Evolutionary conservation across 1,139 yeast genomes (phyloP), one percentile per base, ranked within the genome.

Genomic region (Tardiomyces depauwii): DNA sequence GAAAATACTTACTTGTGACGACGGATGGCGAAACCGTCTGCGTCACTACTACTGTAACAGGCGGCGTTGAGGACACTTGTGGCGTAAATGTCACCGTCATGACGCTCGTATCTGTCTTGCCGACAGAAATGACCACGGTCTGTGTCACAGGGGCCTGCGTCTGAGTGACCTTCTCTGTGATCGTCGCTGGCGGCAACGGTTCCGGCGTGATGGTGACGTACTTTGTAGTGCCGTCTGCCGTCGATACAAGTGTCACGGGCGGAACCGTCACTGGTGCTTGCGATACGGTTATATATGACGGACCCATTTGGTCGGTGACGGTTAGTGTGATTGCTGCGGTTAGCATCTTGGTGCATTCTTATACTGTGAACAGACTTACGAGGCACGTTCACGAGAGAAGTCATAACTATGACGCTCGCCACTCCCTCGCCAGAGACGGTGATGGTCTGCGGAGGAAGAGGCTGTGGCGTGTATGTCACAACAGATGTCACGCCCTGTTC

Each of bases 401-500:
- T 30, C 16, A 30, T 14, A 6, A 39, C 36, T 12, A 33, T 16
- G 18, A 25, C 36, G 36, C 25, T 42, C 14, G 40, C 36, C 13
- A 42, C 16, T 6, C 23, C 39, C 16, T 18, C n/a, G 10, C 41
- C 33, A 11, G 44, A 33, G 14, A 19, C 23, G 7, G 44, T 42
- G 16, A 14, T 14, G 16, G 36, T 30, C 11, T 30, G 36, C 16
- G 36, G 36, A 13, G 36, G 36, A 3, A 30, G 36, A 5, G 36
- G 36, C 16, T 30, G 36, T 3, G 36, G 36, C 36, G 36, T 30
- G 36, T 30, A 33, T 13, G 44, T 42, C 10, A 42, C 44, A 3
- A 19, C 36, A 2, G 44, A 42, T 2, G 41, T 36, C 13, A 18
- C 23, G 2, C 23, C 33, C n/a, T 40, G 41, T 18, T 33, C 14